Percentiles rank a stretch among this genome's conserved stretches.
Conservation (phyloP, 345 rosid genomes). For the Sisymbrium altissimum region DNA sequence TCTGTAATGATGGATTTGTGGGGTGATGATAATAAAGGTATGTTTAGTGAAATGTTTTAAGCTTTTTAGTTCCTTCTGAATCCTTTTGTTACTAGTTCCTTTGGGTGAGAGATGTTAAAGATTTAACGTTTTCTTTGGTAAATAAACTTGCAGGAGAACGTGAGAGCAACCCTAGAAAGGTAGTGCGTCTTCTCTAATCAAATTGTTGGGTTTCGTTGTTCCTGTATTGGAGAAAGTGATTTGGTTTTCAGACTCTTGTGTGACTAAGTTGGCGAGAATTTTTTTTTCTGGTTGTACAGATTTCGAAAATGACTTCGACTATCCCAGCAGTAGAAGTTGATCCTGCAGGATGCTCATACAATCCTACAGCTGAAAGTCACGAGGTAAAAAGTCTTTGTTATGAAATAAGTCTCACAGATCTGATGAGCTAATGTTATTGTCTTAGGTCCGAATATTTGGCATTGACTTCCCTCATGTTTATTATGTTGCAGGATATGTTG, state of each 20-base stretch:
- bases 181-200: constrained; percentile 11
- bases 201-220: constrained; percentile 1
- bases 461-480: background rate
- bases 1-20: constrained; percentile 65
- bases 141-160: constrained; percentile 41
- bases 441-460: background rate
- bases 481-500: constrained; percentile 60
- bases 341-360: constrained; percentile 88
- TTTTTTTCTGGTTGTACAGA: constrained; percentile 31
- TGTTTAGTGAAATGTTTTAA: background rate
- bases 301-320: constrained; percentile 41
- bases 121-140: background rate
- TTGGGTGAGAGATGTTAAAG: background rate
- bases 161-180: constrained; percentile 50
- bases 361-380: constrained; percentile 79
- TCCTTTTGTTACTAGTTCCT: background rate
- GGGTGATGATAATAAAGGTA: constrained; percentile 74
- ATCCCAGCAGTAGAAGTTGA: constrained; percentile 97
- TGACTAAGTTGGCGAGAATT: background rate
- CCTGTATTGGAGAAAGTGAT: background rate
- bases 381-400: constrained; percentile 42
- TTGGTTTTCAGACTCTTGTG: background rate
- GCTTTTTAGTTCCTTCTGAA: background rate
- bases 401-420: background rate
- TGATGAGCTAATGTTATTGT: background rate